Conservation (phyloP, 169 alveolate species). For the Plasmodium blacklocki region DNA sequence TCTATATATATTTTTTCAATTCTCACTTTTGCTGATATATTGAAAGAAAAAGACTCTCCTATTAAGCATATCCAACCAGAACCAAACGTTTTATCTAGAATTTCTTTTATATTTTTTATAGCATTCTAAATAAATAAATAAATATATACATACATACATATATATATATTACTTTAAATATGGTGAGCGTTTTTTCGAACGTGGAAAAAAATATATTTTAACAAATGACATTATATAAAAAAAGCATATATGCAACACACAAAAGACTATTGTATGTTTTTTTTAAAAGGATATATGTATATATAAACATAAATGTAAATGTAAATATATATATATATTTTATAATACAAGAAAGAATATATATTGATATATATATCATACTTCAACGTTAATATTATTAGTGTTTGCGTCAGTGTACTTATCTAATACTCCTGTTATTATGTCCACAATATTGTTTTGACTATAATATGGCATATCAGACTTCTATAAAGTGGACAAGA, state of each 20-base stretch:
- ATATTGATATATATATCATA: neutral
- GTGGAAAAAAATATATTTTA: neutral
- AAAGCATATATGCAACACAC: too few relatives aligned
- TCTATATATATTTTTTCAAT: neutral
- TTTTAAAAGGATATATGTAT: too few relatives aligned
- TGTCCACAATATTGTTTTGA: slow-evolving; percentile 69
- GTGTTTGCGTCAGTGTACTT: slow-evolving; percentile 73
- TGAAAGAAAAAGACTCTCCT: slow-evolving; percentile 76
- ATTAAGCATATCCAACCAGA: slow-evolving; percentile 73
- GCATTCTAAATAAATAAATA: slow-evolving; percentile 50
- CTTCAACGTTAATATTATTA: slow-evolving; percentile 69
- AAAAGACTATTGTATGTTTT: too few relatives aligned
- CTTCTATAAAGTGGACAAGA: slow-evolving; percentile 7
- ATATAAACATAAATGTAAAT: too few relatives aligned
- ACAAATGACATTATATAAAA: too few relatives aligned
- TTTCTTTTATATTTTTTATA: slow-evolving; percentile 75
- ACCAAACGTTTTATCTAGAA: slow-evolving; percentile 68
- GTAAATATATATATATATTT: too few relatives aligned
- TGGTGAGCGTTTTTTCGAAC: neutral
- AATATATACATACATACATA: neutral
- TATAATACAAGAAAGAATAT: too few relatives aligned
- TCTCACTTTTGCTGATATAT: slow-evolving; percentile 71
- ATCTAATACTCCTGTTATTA: slow-evolving; percentile 69
- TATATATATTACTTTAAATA: neutral
- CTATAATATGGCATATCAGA: slow-evolving; percentile 67